These are phyloP conservation scores for Candida dajiaensis DNA, from an alignment of 805 yeast species.

Conservation along the genomic window DNA sequence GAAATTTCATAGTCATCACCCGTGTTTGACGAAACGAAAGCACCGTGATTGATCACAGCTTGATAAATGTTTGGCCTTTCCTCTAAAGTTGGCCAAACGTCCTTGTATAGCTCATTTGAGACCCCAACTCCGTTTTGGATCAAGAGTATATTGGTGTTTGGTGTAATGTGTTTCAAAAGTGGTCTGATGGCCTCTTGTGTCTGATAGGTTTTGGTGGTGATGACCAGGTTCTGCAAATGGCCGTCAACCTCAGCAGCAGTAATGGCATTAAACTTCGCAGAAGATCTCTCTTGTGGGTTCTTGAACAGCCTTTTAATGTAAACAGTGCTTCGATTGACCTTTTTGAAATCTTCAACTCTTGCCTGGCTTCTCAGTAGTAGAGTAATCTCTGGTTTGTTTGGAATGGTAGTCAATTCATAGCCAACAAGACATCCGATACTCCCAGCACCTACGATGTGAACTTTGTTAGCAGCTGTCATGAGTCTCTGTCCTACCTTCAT, in stretches of 20 bases:
- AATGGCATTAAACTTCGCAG: conserved; percentile 5
- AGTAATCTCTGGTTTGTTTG: conserved; percentile 13
- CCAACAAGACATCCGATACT: conserved; percentile 25
- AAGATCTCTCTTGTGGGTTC: conserved; percentile 7
- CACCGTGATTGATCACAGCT: conserved; percentile 85
- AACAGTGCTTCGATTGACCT: conserved; percentile 11
- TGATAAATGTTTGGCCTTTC: conserved; percentile 57
- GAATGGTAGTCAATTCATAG: conserved; percentile 17
- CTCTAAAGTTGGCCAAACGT: conserved; percentile 45
- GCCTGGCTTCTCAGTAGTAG: conserved; percentile 18
- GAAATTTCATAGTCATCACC: conserved; percentile 34
- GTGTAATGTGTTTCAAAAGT: conserved; percentile 40
- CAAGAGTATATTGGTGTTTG: conserved; percentile 56
- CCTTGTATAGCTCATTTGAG: conserved; percentile 44
- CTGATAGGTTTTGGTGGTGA: conserved; percentile 78
- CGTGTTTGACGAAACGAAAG: conserved; percentile 37
- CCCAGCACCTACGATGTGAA: conserved; percentile 24
- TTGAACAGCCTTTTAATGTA: conserved; percentile 18
- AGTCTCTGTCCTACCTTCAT: not conserved
- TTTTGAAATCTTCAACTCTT: conserved; percentile 14
- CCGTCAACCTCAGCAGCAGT: conserved; percentile 15
- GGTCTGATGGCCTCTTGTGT: conserved; percentile 59
- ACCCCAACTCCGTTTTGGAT: conserved; percentile 92
- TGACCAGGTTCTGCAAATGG: conserved; percentile 51
- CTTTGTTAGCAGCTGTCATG: not conserved